Base-by-base conservation (phyloP, 371 early-diverging fungal species). In the Mycotypha africana region DNA sequence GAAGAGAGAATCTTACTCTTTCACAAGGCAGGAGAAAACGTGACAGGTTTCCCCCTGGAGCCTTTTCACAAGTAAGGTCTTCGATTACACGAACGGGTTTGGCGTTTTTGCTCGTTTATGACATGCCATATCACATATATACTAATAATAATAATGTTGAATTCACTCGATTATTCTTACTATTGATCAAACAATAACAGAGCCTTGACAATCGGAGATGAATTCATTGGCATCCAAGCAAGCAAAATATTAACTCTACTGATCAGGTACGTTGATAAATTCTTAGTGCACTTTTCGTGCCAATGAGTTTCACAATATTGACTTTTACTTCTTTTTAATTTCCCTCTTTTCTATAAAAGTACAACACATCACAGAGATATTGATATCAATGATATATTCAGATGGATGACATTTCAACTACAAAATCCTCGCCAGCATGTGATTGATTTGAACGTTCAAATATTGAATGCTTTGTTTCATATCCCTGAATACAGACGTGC, bases 401-500 rank as follows among this genome's bases (percentile, higher is more conserved):
- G 70, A 21, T 91, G 88, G 85, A 79, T 93, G 33, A 76, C 85
- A 14, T 58, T 62, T 25, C 86, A 86, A 56, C 64, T 95, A 20
- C 76, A 78, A 25, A 85, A 82, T 49, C 65, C 69, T 28, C 85
- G 91, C 58, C 56, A 79, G 14, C 78, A 79, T 35, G 78, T 93
- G 5, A 82, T 86, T 15, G 97, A 97, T 30, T 78, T 94, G 38
- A 83, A 84, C 10, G 79, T 92, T 2, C 97, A 97, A 60, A 79
- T 86, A 2, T 56, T 94, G 28, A 90, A 86, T 64, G 79, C 88
- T 0, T 60, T 86, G 3, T 73, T 96, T 30, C 78, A 85, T 25
- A 65, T 87, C 30, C 72, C 71, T 3, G 44, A 53, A 5, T 84
- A 84, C 35, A 75, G 95, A 17, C 20, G 44, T 4, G 62, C 69